Evolutionary conservation across 352 stramenopile genomes (phyloP).

Genomic region (Aphanomyces cochlioides): DNA sequence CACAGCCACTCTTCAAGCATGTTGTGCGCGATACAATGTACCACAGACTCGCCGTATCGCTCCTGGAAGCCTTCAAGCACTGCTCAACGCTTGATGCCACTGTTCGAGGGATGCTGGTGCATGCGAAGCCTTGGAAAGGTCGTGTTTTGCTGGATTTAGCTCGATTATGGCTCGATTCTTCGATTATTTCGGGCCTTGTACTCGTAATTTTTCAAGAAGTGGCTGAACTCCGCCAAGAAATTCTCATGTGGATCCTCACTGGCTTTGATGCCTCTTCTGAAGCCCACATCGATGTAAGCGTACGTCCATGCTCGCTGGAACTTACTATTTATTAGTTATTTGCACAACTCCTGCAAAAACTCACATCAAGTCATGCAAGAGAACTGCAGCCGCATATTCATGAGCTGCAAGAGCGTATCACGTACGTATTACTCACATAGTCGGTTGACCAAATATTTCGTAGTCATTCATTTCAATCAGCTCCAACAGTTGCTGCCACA

Average conservation of each 20-base stretch:
- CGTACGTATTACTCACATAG: not conserved
- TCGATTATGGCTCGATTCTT: slow-evolving; percentile 48
- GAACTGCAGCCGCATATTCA: not conserved
- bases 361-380: not conserved
- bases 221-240: slow-evolving; percentile 49
- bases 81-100: not conserved
- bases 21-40: slow-evolving; percentile 36
- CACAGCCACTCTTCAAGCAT: slow-evolving; percentile 72
- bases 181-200: not conserved
- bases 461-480: slow-evolving; percentile 1
- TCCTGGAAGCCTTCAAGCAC: not conserved
- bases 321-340: no score
- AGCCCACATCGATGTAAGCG: not conserved
- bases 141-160: slow-evolving; percentile 68
- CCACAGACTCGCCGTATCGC: not conserved
- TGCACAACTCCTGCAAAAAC: no score
- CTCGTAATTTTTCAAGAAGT: slow-evolving; percentile 32
- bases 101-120: slow-evolving; percentile 63
- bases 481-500: not conserved
- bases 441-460: not conserved
- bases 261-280: slow-evolving; percentile 23
- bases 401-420: slow-evolving; percentile 2
- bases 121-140: slow-evolving; percentile 73
- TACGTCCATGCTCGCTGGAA: no score
- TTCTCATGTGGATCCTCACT: slow-evolving; percentile 51